phyloP scores from a whole-genome alignment of 805 yeast species.

The Maudiozyma saulgeensis region DNA sequence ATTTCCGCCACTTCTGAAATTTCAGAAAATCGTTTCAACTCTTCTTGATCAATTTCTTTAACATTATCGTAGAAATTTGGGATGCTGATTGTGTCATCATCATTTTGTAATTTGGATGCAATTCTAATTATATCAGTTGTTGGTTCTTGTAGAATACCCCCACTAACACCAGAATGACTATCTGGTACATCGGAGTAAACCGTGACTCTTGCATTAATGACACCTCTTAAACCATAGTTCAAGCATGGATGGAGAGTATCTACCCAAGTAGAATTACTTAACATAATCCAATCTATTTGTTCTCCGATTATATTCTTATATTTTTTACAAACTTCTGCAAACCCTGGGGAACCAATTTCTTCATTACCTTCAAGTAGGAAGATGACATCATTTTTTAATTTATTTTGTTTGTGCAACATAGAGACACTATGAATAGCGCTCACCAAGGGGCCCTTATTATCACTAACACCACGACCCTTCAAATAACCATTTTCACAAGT shows the following conservation, averaged over 20 bases:
- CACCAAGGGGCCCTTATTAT: slow-evolving; percentile 86
- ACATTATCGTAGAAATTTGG: slow-evolving; percentile 70
- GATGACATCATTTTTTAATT: slow-evolving; percentile 61
- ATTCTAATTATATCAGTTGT: slow-evolving; percentile 74
- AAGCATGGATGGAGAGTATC: slow-evolving; percentile 83
- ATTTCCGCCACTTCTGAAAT: slow-evolving; percentile 38
- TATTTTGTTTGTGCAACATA: slow-evolving; percentile 42
- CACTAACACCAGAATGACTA: slow-evolving; percentile 93
- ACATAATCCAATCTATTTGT: slow-evolving; percentile 74
- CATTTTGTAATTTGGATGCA: slow-evolving; percentile 51
- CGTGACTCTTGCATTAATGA: slow-evolving; percentile 66
- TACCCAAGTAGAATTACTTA: slow-evolving; percentile 91
- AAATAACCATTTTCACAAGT: slow-evolving; percentile 75
- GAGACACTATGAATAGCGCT: slow-evolving; percentile 86
- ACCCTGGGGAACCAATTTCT: slow-evolving; percentile 86
- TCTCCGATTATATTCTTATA: slow-evolving; percentile 46
- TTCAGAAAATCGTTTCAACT: slow-evolving; percentile 50
- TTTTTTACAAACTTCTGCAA: slow-evolving; percentile 52
- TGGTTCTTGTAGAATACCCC: slow-evolving; percentile 85
- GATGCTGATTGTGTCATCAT: slow-evolving; percentile 45
- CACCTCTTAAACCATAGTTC: slow-evolving; percentile 91
- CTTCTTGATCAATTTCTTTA: slow-evolving; percentile 45
- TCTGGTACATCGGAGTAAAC: slow-evolving; percentile 72
- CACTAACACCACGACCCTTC: slow-evolving; percentile 88
- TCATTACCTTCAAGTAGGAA: slow-evolving; percentile 93